phyloP scores from a whole-genome alignment of 805 yeast genomes.

The Deakozyma indianensis region DNA sequence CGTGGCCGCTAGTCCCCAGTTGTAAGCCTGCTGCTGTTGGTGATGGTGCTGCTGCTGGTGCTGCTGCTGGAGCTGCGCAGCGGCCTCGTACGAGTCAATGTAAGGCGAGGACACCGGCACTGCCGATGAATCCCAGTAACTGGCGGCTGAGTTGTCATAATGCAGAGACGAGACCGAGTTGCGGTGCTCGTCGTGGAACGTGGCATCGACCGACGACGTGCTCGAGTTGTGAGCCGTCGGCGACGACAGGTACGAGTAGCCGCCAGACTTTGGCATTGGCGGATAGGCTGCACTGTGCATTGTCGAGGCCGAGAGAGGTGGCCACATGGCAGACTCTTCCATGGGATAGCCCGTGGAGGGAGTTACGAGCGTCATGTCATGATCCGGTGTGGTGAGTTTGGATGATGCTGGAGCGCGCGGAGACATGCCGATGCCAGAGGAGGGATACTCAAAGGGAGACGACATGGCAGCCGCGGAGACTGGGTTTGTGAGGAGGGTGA shows the following conservation, averaged over 20 bases:
- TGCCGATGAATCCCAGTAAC: constrained; percentile 12
- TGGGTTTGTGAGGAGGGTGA: background rate
- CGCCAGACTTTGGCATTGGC: background rate
- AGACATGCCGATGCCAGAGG: background rate
- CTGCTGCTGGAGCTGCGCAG: constrained; percentile 2
- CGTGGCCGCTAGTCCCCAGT: constrained; percentile 1
- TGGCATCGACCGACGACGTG: background rate
- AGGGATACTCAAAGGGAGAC: background rate
- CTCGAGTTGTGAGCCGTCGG: constrained; percentile 1
- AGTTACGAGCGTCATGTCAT: background rate
- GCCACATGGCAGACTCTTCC: background rate
- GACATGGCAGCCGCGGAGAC: background rate
- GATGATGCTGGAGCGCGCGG: background rate
- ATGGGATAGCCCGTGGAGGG: background rate
- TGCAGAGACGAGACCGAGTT: constrained; percentile 2
- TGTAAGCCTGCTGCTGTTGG: constrained; percentile 2
- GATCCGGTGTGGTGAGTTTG: background rate
- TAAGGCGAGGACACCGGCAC: constrained; percentile 10
- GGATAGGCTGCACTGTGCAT: background rate
- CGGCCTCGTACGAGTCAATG: constrained; percentile 3
- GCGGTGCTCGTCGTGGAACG: background rate
- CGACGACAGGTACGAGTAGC: background rate
- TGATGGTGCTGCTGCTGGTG: background rate
- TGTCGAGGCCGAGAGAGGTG: background rate
- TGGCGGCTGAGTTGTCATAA: background rate